Evolutionary conservation across 352 stramenopile genomes (phyloP), one percentile per base, ranked within the genome.

Genomic region (Globisporangium cederbergense): DNA sequence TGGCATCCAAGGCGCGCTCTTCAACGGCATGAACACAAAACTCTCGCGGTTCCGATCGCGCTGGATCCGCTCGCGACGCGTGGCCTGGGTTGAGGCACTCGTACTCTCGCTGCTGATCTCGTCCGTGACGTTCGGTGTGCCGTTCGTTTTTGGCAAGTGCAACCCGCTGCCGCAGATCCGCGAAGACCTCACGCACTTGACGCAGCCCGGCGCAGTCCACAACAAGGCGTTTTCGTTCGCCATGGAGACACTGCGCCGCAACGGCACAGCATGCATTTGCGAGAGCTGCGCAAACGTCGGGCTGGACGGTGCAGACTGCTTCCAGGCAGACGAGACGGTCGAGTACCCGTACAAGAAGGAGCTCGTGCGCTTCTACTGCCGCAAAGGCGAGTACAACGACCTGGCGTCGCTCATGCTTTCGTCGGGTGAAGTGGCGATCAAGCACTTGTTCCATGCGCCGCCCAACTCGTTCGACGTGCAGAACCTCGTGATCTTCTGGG

Each of bases 361-460:
- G 30, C 70, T 99, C 3, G 75, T 99, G 28, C 92, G 86, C 11
- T 98, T 99, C 70, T 96, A 97, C 67, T 99, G 97, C 58, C 81
- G 86, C 4, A 69, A 95, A 3, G 97, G 91, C 42, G 76, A 99
- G 64, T 99, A 99, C 87, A 99, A 99, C 67, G 95, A 99, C 70
- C 81, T 99, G 36, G 97, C 97, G 2, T 97, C 90, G 64, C 77
- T 99, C 4, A 98, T 98, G 77, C 86, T 99, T 22, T 91, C 90
- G n/a, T 92, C 97, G 59, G 91, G 95, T 34, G 97, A 99, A 76
- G 89, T 89, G 49, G 95, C 90, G 11, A 94, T 94, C 69, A 97
- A 97, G 65, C 92, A 99, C 69, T 77, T 99, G 14, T 99, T 99
- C 74, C 97, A 99, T 62, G 81, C 82, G 1, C 83, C 83, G 0